phyloP scores from a whole-genome alignment of 441 rosid genomes.

The Croton laevigatus region DNA sequence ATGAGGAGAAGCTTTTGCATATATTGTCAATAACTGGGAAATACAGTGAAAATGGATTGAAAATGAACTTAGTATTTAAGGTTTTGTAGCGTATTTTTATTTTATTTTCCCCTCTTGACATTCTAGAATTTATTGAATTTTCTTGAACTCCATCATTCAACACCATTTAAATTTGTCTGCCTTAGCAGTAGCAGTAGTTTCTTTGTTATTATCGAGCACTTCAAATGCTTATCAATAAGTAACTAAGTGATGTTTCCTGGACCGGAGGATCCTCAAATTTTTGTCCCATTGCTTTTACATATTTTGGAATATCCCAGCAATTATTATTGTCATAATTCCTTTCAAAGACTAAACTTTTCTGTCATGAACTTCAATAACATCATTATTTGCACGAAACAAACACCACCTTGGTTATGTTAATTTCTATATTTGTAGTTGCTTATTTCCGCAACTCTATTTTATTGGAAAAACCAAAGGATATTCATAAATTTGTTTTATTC shows the following conservation, averaged over 20 bases:
- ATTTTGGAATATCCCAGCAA: neutral
- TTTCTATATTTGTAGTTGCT: neutral
- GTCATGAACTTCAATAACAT: neutral
- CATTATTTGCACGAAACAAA: neutral
- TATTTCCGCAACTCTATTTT: slow-evolving; percentile 8
- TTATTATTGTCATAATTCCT: neutral
- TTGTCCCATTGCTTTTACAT: neutral
- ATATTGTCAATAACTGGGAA: neutral
- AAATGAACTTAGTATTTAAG: neutral
- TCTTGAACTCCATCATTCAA: neutral
- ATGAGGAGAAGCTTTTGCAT: no score
- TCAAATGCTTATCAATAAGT: neutral
- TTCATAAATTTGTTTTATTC: slow-evolving; percentile 14
- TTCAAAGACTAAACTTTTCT: neutral
- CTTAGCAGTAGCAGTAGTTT: neutral
- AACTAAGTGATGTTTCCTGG: neutral
- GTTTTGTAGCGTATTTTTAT: no score
- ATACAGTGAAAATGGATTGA: neutral
- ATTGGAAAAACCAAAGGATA: neutral
- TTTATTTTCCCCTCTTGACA: no score
- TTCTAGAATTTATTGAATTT: neutral
- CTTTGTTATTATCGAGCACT: neutral
- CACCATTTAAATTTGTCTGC: neutral
- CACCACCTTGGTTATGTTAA: neutral
- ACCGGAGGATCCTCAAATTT: neutral